Conservation (phyloP, 2,329 filamentous ascomycete species). For the Polychaeton citri region DNA sequence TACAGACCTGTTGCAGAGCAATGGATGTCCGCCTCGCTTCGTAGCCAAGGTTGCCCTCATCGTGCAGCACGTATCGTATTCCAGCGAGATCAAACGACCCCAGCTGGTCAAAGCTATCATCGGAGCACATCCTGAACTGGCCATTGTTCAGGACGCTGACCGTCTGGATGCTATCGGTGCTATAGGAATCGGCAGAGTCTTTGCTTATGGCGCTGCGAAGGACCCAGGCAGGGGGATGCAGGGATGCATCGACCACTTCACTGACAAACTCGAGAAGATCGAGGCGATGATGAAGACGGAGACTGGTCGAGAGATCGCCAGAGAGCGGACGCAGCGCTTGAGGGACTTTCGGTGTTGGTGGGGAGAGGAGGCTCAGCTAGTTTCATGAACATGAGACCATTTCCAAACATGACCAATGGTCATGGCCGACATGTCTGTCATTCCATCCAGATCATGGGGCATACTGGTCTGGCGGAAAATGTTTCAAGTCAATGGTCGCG, state of each 20-base stretch:
- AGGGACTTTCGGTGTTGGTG: conserved; percentile 40
- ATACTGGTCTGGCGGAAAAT: no score
- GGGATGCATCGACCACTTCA: conserved; percentile 60
- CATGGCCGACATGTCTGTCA: no score
- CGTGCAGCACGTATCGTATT: conserved; percentile 66
- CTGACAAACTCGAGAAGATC: conserved; percentile 58
- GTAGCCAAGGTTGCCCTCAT: conserved; percentile 57
- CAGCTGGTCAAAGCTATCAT: conserved; percentile 47
- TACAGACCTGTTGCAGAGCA: conserved; percentile 39
- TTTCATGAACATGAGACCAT: no score
- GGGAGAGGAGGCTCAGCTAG: conserved; percentile 30
- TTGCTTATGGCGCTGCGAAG: conserved; percentile 61
- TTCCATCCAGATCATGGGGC: no score
- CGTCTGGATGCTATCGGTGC: conserved; percentile 82
- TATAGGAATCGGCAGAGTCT: conserved; percentile 66
- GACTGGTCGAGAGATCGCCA: conserved; percentile 37
- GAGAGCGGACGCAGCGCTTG: conserved; percentile 35
- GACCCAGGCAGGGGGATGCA: conserved; percentile 38
- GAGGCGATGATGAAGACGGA: conserved; percentile 47
- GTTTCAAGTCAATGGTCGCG: no score
- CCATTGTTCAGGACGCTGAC: conserved; percentile 84
- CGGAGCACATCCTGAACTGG: conserved; percentile 56
- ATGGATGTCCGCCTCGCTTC: conserved; percentile 44
- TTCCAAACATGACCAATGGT: no score
- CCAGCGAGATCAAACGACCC: conserved; percentile 56